phyloP scores from a whole-genome alignment of 306 rosid genomes.

The Herpetospermum pedunculosum region DNA sequence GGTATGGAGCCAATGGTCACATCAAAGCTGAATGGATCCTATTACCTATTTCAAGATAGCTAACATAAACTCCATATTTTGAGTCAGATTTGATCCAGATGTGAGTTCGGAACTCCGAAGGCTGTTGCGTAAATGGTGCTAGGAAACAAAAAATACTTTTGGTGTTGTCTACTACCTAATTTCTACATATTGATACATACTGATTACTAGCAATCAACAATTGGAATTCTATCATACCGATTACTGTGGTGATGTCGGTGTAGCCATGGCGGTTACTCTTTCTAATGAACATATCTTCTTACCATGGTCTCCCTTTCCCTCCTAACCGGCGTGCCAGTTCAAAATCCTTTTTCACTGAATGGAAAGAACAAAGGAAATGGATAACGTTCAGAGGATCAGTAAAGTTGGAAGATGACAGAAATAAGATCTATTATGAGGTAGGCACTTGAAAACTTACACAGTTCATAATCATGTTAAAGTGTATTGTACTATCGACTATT shows the following conservation, averaged over 20 bases:
- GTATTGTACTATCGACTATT: not conserved
- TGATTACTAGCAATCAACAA: constrained; percentile 9
- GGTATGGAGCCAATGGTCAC: not conserved
- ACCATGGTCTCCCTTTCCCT: constrained; percentile 64
- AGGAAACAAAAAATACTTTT: not conserved
- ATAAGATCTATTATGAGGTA: not conserved
- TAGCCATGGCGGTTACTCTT: not conserved
- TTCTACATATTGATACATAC: not conserved
- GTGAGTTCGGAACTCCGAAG: not conserved
- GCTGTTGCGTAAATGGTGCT: not conserved
- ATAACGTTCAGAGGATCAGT: not conserved
- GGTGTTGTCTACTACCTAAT: not conserved
- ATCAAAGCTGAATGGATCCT: constrained; percentile 1
- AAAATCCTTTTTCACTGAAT: constrained; percentile 77
- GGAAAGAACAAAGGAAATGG: constrained; percentile 13
- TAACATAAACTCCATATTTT: not conserved
- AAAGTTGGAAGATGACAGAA: not conserved
- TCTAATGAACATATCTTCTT: constrained; percentile 11
- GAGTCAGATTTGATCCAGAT: not conserved
- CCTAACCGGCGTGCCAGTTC: constrained; percentile 83
- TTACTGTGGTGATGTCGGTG: constrained; percentile 3
- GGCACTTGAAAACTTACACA: not conserved
- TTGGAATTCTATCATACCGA: not conserved
- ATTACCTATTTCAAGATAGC: not conserved
- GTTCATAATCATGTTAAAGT: not conserved